Percentiles rank a stretch among this genome's conserved stretches.
Evolutionary conservation across 176 grass and related monocot species (phyloP).

Genomic region (Carex pumila): DNA sequence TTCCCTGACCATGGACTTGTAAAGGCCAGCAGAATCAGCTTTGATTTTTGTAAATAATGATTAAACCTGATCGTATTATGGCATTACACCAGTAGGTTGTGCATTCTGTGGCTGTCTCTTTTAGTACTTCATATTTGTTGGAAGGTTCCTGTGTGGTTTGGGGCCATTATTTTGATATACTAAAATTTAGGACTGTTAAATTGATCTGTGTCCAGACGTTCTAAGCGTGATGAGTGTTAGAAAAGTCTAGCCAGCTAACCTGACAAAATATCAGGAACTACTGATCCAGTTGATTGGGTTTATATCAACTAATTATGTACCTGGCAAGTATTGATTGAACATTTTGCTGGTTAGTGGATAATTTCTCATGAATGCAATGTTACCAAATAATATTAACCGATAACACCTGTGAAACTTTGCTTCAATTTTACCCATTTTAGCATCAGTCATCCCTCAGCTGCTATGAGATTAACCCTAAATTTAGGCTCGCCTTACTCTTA

Average conservation of each 20-base stretch:
- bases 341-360: neutral
- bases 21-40: neutral
- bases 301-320: neutral
- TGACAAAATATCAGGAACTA: neutral
- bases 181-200: neutral
- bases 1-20: neutral
- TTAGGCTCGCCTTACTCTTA: neutral
- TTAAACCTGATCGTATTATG: neutral
- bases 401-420: neutral
- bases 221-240: neutral
- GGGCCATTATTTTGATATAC: neutral
- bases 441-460: neutral
- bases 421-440: neutral
- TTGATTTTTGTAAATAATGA: neutral
- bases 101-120: neutral
- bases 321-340: neutral
- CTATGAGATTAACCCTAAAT: neutral
- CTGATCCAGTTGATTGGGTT: neutral
- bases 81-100: neutral
- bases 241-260: neutral
- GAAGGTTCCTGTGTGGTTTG: neutral
- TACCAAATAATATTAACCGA: neutral
- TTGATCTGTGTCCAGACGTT: neutral
- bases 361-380: neutral
- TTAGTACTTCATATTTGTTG: neutral